Percentiles rank a stretch among this genome's conserved stretches.
Evolutionary conservation across 768 basidiomycete species (phyloP).

Genomic region (Russula olivacea): DNA sequence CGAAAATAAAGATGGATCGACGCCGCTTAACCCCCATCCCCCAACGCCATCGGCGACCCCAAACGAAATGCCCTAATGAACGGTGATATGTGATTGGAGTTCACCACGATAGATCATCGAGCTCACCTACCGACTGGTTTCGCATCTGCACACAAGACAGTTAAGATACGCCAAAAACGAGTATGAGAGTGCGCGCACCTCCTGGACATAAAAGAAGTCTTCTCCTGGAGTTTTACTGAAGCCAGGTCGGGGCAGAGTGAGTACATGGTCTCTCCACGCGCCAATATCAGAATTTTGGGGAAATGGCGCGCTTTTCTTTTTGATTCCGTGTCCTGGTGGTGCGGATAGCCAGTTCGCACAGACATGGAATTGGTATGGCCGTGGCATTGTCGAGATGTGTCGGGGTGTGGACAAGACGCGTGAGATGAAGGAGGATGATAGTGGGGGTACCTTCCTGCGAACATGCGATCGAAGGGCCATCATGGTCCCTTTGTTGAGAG

Average conservation of each 20-base stretch:
- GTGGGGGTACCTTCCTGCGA: background rate
- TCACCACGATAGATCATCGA: background rate
- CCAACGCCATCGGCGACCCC: slow-evolving; percentile 93
- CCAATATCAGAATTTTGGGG: slow-evolving; percentile 52
- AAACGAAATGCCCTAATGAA: slow-evolving; percentile 61
- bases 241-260: slow-evolving; percentile 41
- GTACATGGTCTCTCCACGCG: slow-evolving; percentile 61
- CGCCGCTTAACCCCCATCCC: slow-evolving; percentile 79
- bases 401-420: background rate
- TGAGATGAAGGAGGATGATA: background rate
- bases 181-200: slow-evolving; percentile 41
- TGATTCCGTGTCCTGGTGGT: slow-evolving; percentile 38
- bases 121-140: slow-evolving; percentile 62
- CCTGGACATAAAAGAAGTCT: slow-evolving; percentile 62
- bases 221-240: slow-evolving; percentile 45
- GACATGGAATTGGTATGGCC: slow-evolving; percentile 67
- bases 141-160: slow-evolving; percentile 51
- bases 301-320: slow-evolving; percentile 45
- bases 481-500: background rate
- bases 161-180: slow-evolving; percentile 2
- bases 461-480: background rate
- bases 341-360: slow-evolving; percentile 78
- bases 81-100: slow-evolving; percentile 19
- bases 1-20: slow-evolving; percentile 86
- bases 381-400: slow-evolving; percentile 31